A percentile compares a stretch with the other conserved stretches of the same genome.
phyloP scores from a whole-genome alignment of 2,329 filamentous ascomycete species.

The Penicillium sp. region DNA sequence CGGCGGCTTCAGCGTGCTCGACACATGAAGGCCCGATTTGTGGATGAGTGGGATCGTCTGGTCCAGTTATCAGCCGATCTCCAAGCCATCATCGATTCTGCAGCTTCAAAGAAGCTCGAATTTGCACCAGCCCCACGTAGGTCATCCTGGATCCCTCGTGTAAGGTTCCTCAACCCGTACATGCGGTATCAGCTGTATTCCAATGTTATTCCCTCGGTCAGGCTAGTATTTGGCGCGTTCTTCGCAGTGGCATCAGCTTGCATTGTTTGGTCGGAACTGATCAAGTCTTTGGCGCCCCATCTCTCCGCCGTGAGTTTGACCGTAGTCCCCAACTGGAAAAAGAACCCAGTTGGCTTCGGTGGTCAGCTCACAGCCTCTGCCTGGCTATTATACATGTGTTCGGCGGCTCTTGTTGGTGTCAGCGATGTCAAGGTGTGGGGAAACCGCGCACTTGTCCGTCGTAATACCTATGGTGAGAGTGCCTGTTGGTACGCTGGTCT shows the following conservation, averaged over 20 bases:
- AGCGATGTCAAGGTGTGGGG: constrained; percentile 97
- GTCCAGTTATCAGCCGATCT: constrained; percentile 71
- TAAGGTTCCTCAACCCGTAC: constrained; percentile 71
- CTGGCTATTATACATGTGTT: constrained; percentile 97
- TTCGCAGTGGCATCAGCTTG: constrained; percentile 73
- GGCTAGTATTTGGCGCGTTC: constrained; percentile 63
- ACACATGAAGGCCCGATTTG: constrained; percentile 78
- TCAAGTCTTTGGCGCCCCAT: constrained; percentile 75
- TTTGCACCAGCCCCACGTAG: constrained; percentile 62
- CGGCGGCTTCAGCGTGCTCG: constrained; percentile 76
- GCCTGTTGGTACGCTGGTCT: constrained; percentile 96
- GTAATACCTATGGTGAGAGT: constrained; percentile 88
- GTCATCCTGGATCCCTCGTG: constrained; percentile 54
- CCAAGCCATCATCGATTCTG: constrained; percentile 80
- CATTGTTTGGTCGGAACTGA: constrained; percentile 90
- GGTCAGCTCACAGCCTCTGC: constrained; percentile 79
- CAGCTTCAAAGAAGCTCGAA: constrained; percentile 74
- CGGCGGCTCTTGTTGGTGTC: constrained; percentile 80
- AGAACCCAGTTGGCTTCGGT: constrained; percentile 76
- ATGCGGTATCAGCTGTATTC: constrained; percentile 76
- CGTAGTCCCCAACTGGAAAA: constrained; percentile 65
- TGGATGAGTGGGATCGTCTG: constrained; percentile 80
- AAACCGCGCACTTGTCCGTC: constrained; percentile 80
- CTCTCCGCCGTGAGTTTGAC: constrained; percentile 67
- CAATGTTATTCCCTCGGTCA: constrained; percentile 67